Base-by-base conservation (phyloP, 2,329 filamentous ascomycete species). In the Aspergillus arachidicola region DNA sequence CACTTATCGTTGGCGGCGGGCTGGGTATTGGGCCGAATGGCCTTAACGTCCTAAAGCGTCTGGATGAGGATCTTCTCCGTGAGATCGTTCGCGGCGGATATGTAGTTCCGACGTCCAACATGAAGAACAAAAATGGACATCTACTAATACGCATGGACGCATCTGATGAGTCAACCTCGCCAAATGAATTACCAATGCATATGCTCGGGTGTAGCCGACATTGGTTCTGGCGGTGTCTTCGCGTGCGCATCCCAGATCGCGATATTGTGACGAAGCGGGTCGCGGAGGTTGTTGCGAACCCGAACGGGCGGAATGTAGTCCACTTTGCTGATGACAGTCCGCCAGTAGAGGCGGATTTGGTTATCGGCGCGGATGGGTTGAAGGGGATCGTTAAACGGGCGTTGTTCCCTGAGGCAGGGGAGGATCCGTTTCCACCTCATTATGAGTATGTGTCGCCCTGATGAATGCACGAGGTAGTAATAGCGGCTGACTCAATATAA, bases 341-440 rank as follows among this genome's bases (percentile, higher is more conserved):
- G 0, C 66, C 75, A 19, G 68, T 70, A 11, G 71, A 77, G 50
- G 79, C 75, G 6, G 80, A 82, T 69, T 67, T 82, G 28, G 71
- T 82, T 2, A 75, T 82, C 57, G 80, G 80, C 6, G 78, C 79
- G 0, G 80, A 82, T 68, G 80, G 80, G 0, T 57, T 82, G 19
- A 74, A 75, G 55, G 79, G 78, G 54, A 72, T 70, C 0, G 72
- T 72, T 2, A 78, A 76, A 60, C 72, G 64, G 41, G 75, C 75
- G 0, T 64, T 83, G 26, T 80, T 82, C 56, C 71, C 71, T 0
- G 71, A 73, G 12, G 65, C 63, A 1, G 66, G 71, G 45, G 68
- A 74, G 26, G 75, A 78, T 50, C 65, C 70, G 2, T 80, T 75
- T 66, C 73, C 77, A 2, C 78, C 78, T 14, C 71, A 75, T 19